Evolutionary conservation across 805 yeast genomes (phyloP), one percentile per base, ranked within the genome.

Genomic region (Pichia ethanolica): DNA sequence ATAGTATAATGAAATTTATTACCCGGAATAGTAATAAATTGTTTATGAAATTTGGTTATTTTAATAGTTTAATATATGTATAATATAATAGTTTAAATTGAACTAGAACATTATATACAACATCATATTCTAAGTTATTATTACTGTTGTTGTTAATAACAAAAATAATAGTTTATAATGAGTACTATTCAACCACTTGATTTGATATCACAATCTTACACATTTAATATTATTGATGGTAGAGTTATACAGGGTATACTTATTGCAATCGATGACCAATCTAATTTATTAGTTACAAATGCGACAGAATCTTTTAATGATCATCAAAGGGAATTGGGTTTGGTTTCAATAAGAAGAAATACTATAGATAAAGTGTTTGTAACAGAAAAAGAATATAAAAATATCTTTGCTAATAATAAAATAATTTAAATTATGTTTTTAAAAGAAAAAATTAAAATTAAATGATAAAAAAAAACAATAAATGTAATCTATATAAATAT

Each of bases 281-380:
- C 69, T 20, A 74, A 74, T 48, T 46, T 73, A 6, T 57, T 74
- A 20, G 52, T 74, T 26, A 68, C 75, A 37, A 66, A 69, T 48
- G 74, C 68, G 9, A 53, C 51, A 11, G 79, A 74, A 33, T 39
- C 45, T 1, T 52, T 51, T 13, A 57, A 53, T 12, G 42, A 45
- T 11, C 41, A 42, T 27, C 40, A 42, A 9, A 65, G 83, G 53
- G 70, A 69, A 42, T 56, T 78, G 39, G 83, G 83, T 0, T 59
- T 78, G 9, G 80, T 79, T n/a, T 77, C 82, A 54, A 71, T 79
- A 3, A 82, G 81, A 0, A 63, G 67, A 46, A 53, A 56, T 1
- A 64, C 77, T 5, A 71, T 78, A 3, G 45, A 50, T 3, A 59
- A 61, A 25, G 59, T 68, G 2, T 59, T 55, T 28, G 54, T 71